phyloP scores from a whole-genome alignment of 371 early-diverging fungal genomes.

The Catenaria anguillulae region DNA sequence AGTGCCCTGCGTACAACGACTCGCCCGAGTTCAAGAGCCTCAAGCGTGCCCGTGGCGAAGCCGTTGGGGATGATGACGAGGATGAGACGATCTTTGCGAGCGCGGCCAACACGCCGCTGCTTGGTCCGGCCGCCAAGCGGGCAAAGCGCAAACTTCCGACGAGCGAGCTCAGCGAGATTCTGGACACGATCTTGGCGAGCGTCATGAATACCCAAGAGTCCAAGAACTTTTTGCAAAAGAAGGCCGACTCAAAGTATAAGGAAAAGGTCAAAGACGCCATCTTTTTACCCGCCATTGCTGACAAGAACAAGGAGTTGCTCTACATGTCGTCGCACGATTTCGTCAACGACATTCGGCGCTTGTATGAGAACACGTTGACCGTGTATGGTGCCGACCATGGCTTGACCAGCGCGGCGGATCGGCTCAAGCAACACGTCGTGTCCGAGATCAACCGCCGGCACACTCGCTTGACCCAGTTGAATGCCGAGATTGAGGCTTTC shows the following conservation, averaged over 20 bases:
- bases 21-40: not conserved
- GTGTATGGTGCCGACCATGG: conserved; percentile 21
- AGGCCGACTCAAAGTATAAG: conserved; percentile 24
- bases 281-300: conserved; percentile 23
- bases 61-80: not conserved
- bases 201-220: conserved; percentile 10
- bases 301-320: conserved; percentile 14
- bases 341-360: conserved; percentile 19
- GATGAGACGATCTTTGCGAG: too few species aligned
- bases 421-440: conserved; percentile 4
- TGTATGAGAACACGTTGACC: conserved; percentile 20
- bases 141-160: conserved; percentile 13
- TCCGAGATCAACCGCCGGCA: not conserved
- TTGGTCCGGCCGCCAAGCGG: conserved; percentile 1
- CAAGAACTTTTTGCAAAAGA: conserved; percentile 11
- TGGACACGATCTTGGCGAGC: conserved; percentile 18
- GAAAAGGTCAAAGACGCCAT: conserved; percentile 21
- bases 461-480: not conserved
- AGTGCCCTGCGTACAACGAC: conserved; percentile 46
- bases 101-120: too few species aligned
- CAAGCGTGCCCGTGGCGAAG: conserved; percentile 2
- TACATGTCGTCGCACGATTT: conserved; percentile 20
- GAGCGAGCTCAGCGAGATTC: conserved; percentile 13
- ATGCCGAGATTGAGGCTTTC: not conserved
- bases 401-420: conserved; percentile 12